Evolutionary conservation across 2,329 filamentous ascomycete genomes (phyloP), one percentile per base, ranked within the genome.

Genomic region (Penicillium italicum): DNA sequence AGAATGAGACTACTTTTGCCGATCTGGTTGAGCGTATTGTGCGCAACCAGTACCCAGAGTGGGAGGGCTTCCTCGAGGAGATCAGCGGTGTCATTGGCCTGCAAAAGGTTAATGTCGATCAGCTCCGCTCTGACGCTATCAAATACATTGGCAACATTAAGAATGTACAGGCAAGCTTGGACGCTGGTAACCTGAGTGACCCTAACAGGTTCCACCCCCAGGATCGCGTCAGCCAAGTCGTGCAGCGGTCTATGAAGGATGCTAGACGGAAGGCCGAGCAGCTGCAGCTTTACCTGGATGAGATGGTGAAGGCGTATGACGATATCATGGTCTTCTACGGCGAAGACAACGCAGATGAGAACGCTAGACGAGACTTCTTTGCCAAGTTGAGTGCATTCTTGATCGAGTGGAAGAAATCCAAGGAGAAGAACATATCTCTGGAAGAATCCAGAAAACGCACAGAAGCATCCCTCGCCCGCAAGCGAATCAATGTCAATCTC

Each of bases 181-280:
- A 99, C 74, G 88, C 87, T 33, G 94, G 94, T 66, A 97, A 96
- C 72, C 79, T 99, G 61, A 96, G 91, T 70, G 94, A 99, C 70
- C 89, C 93, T 42, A 97, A 94, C 80, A 95, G 93, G 68, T 99
- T 99, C 81, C 94, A 99, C 70, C 93, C 94, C 18, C 90, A 97
- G 75, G 94, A 99, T 73, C 90, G 94, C 58, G 92, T 97, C 41
- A 89, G 88, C 60, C 90, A 95, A 74, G 82, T 97, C 33, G 92
- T 96, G 53, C 91, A 96, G 75, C 83, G 93, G 49, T 87, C 84
- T 62, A 97, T 99, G 93, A 97, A 97, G 78, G 94, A 99, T 63
- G 94, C 94, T 20, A 81, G 94, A 59, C 84, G 93, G 66, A 99
- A 97, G 79, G 91, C 94, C 2, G 93, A 97, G 74, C 94, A 97